Evolutionary conservation across 129 eudicot genomes (phyloP).

Genomic region (Deinandra increscens): DNA sequence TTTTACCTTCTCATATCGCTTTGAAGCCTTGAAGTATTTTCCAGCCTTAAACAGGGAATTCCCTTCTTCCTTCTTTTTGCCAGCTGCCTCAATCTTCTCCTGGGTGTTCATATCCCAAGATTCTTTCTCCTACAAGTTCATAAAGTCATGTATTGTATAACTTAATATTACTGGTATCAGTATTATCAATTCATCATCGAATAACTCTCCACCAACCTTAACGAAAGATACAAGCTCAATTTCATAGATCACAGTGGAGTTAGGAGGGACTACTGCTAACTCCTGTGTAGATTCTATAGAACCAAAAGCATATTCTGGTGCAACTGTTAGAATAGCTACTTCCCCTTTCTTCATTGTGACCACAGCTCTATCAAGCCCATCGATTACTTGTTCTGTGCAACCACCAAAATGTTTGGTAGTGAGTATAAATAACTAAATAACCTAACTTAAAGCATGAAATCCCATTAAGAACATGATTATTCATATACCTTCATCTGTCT

Average conservation of each 20-base stretch:
- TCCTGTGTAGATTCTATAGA: slow-evolving; percentile 74
- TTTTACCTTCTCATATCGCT: slow-evolving; percentile 80
- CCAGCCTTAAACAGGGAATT: slow-evolving; percentile 81
- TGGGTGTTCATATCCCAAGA: slow-evolving; percentile 88
- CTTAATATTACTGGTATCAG: neutral
- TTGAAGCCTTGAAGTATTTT: slow-evolving; percentile 72
- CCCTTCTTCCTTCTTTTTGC: slow-evolving; percentile 92
- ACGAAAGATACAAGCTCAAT: slow-evolving; percentile 74
- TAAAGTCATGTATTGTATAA: neutral
- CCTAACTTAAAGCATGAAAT: neutral
- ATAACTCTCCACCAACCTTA: slow-evolving; percentile 49
- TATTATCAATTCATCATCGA: neutral
- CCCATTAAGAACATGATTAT: neutral
- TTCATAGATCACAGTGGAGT: slow-evolving; percentile 73
- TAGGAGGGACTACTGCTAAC: slow-evolving; percentile 74
- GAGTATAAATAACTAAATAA: too few relatives aligned
- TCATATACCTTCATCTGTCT: slow-evolving; percentile 81
- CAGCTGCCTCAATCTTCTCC: slow-evolving; percentile 94
- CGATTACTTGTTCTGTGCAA: slow-evolving; percentile 81
- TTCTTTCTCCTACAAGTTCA: slow-evolving; percentile 65
- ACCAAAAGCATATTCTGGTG: slow-evolving; percentile 86
- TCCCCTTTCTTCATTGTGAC: slow-evolving; percentile 94
- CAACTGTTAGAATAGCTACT: slow-evolving; percentile 55
- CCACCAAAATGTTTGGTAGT: neutral
- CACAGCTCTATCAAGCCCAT: slow-evolving; percentile 79